Percentiles rank a stretch among this genome's conserved stretches.
These are phyloP conservation scores for Spergularia azorica DNA, from an alignment of 179 eudicot species.

Conservation along the genomic window DNA sequence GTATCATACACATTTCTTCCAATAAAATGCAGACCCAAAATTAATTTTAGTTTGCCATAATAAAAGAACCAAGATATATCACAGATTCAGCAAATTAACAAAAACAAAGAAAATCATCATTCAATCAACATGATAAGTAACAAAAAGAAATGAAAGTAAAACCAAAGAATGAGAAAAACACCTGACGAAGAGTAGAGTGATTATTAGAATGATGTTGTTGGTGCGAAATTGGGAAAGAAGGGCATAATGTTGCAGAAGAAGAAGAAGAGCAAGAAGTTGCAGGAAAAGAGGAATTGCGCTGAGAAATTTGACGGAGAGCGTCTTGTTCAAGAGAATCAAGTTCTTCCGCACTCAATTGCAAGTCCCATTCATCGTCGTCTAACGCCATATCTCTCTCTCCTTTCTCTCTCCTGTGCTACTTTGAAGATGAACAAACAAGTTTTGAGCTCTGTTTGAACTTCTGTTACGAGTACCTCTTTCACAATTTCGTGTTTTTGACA, in stretches of 20 bases:
- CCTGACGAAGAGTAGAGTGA: background rate
- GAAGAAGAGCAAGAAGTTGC: constrained; percentile 16
- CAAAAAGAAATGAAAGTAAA: background rate
- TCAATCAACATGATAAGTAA: background rate
- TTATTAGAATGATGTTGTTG: background rate
- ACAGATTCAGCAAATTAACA: background rate
- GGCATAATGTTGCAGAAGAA: constrained; percentile 7
- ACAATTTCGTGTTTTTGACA: background rate
- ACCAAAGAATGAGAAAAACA: background rate
- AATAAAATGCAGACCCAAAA: background rate
- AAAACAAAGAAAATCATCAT: background rate
- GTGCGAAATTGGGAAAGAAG: background rate
- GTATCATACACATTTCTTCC: too few species aligned
- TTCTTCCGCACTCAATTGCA: constrained; percentile 67
- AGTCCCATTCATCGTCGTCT: constrained; percentile 55
- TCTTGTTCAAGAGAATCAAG: constrained; percentile 69
- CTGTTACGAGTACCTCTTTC: background rate
- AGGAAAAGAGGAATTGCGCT: constrained; percentile 39
- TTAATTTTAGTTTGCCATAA: background rate
- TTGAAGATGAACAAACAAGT: too few species aligned
- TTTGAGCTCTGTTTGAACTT: background rate
- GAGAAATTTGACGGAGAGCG: constrained; percentile 64
- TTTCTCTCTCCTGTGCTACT: background rate
- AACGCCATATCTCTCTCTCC: constrained; percentile 30
- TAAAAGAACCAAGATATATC: background rate